Percentiles rank a stretch among this genome's conserved stretches.
phyloP scores from a whole-genome alignment of 2,329 filamentous ascomycete genomes.

The Colletotrichum noveboracense region DNA sequence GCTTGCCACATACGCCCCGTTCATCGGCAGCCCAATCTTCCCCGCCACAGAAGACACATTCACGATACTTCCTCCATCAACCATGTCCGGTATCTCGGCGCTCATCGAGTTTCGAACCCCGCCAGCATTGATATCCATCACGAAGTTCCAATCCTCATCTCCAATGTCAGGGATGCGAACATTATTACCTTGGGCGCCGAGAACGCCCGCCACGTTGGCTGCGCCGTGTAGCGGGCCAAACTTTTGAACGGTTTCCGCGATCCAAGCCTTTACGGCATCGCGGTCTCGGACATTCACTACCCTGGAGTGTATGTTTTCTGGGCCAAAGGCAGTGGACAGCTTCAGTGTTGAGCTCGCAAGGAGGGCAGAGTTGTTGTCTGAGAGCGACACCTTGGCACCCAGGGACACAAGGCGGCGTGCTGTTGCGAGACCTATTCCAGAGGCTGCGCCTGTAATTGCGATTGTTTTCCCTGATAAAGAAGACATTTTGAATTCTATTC shows the following conservation, averaged over 20 bases:
- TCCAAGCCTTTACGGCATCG: slow-evolving; percentile 26
- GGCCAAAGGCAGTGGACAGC: not conserved
- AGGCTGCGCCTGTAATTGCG: slow-evolving; percentile 52
- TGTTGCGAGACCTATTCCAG: slow-evolving; percentile 54
- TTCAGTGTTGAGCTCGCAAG: slow-evolving; percentile 27
- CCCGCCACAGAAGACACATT: slow-evolving; percentile 48
- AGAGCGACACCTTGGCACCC: slow-evolving; percentile 51
- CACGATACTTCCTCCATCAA: slow-evolving; percentile 46
- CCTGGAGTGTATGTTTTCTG: not conserved
- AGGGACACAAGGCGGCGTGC: slow-evolving; percentile 45
- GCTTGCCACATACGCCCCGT: slow-evolving; percentile 34
- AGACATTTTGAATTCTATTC: not conserved
- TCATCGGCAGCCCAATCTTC: slow-evolving; percentile 33
- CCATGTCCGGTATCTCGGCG: slow-evolving; percentile 49
- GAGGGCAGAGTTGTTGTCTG: slow-evolving; percentile 45
- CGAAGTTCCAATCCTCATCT: slow-evolving; percentile 45
- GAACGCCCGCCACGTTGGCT: slow-evolving; percentile 40
- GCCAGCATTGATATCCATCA: slow-evolving; percentile 48
- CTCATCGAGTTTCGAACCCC: slow-evolving; percentile 57
- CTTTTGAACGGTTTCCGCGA: slow-evolving; percentile 33
- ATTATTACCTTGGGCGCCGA: slow-evolving; percentile 10
- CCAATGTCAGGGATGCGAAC: slow-evolving; percentile 29
- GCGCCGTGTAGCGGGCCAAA: slow-evolving; percentile 46
- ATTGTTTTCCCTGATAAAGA: slow-evolving; percentile 42
- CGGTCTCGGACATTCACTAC: slow-evolving; percentile 18